Evolutionary conservation across 257 asterid species (phyloP), one percentile per base, ranked within the genome.

Genomic region (Gentiana dahurica): DNA sequence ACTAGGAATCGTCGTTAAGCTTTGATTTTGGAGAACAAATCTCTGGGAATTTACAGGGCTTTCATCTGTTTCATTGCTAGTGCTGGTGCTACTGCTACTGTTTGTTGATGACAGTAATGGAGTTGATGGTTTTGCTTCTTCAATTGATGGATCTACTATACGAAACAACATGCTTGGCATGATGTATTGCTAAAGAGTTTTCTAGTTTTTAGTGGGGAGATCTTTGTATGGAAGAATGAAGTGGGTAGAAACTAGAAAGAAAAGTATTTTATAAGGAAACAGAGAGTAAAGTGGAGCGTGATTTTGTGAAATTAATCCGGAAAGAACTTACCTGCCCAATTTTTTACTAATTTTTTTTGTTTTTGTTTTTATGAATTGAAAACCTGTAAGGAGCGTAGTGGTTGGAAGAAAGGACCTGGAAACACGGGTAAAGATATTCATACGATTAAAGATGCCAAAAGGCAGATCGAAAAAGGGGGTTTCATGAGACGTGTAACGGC

Each of bases 401-500:
- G 67, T 57, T 45, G 66, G 65, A 55, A 50, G 65, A 33, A 6
- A 11, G 58, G 50, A 53, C 56, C 44, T 53, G 63, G 58, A 48
- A 67, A 55, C 62, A 70, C 65, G 72, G 75, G 51, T 61, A 60
- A 53, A 57, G 62, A 51, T 47, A 61, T 65, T 65, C 64, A 34
- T 35, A 53, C 49, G 54, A 58, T 49, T 36, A 49, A 0, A 4
- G 8, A 36, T 49, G 48, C 12, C n/a, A 4, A 47, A 46, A 12
- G 34, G 8, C 33, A 54, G 37, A 50, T 3, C 12, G 61, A 60
- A 67, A 4, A 39, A 41, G 6, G 46, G 46, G 46, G 46, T 41
- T 5, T 1, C 6, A 4, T 39, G 9, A 64, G 68, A 34, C 71
- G 78, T 69, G 81, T 60, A 86, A 86, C 95, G 95, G 95, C 82